Conservation (phyloP, 208 protist species). For the Acanthamoeba sp. region DNA sequence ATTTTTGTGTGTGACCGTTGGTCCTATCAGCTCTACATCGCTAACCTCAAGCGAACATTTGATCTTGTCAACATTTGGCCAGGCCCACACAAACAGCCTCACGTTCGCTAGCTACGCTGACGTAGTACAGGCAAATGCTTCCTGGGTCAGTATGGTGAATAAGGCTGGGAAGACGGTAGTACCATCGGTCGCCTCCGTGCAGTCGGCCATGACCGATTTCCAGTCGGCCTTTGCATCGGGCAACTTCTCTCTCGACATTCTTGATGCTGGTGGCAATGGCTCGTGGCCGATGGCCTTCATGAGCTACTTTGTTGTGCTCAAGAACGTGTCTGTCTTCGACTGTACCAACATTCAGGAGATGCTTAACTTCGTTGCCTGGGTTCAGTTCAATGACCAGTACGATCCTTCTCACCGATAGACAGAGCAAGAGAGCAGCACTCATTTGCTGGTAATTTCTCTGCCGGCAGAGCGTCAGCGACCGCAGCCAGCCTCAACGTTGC, state of each 20-base stretch:
- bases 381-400: conserved; percentile 3
- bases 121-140: background rate
- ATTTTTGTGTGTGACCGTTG: background rate
- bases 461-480: background rate
- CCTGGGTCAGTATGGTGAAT: conserved; percentile 21
- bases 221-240: background rate
- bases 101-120: conserved; percentile 4
- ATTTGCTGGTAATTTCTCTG: background rate
- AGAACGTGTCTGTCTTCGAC: background rate
- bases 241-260: conserved; percentile 41
- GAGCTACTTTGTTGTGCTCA: background rate
- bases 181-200: background rate
- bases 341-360: conserved; percentile 34
- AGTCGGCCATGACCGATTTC: conserved; percentile 40
- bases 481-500: background rate
- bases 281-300: conserved; percentile 63
- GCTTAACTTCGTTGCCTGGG: conserved; percentile 32
- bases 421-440: no score
- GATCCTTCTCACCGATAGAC: no score
- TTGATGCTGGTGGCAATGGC: background rate
- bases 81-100: background rate
- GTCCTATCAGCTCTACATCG: no score
- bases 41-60: background rate
- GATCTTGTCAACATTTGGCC: background rate
- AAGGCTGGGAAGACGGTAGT: background rate